A percentile compares a stretch with the other conserved stretches of the same genome.
Evolutionary conservation across 1,284 basidiomycete genomes (phyloP).

Genomic region (Tetrapyrgos nigripes): DNA sequence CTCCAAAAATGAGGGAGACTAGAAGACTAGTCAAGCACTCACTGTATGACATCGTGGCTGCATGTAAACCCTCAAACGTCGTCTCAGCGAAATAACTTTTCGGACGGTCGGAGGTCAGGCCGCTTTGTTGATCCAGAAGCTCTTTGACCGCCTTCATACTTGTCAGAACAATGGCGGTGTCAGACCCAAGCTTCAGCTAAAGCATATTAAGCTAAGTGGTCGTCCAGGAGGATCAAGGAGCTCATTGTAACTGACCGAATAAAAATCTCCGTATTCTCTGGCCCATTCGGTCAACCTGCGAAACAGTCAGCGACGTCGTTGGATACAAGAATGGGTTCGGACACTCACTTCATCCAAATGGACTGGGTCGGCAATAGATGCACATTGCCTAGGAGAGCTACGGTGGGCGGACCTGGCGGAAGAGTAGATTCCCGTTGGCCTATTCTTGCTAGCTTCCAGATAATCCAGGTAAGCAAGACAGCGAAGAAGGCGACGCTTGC

Average conservation of each 20-base stretch:
- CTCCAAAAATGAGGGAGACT: background rate
- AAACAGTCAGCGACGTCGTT: background rate
- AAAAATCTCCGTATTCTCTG: constrained; percentile 28
- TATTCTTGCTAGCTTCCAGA: background rate
- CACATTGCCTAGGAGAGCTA: constrained; percentile 37
- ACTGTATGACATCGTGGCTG: constrained; percentile 25
- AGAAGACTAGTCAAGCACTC: constrained; percentile 13
- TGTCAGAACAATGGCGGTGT: constrained; percentile 28
- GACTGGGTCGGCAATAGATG: constrained; percentile 28
- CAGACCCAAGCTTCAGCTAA: constrained; percentile 8
- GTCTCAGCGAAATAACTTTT: constrained; percentile 25
- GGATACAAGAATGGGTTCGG: background rate
- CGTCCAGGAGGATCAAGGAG: constrained; percentile 2
- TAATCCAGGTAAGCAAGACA: background rate
- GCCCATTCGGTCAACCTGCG: constrained; percentile 21
- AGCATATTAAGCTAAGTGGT: constrained; percentile 14
- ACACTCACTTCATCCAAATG: constrained; percentile 20
- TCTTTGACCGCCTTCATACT: constrained; percentile 25
- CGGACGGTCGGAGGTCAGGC: constrained; percentile 28
- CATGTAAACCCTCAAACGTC: constrained; percentile 23
- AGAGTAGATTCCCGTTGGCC: constrained; percentile 15
- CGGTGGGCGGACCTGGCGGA: constrained; percentile 38
- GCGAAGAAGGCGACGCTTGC: too few relatives aligned
- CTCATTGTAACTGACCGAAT: constrained; percentile 5
- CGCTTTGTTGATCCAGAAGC: constrained; percentile 32